Conservation (phyloP, 768 basidiomycete species). For the Infundibulicybe gibba region DNA sequence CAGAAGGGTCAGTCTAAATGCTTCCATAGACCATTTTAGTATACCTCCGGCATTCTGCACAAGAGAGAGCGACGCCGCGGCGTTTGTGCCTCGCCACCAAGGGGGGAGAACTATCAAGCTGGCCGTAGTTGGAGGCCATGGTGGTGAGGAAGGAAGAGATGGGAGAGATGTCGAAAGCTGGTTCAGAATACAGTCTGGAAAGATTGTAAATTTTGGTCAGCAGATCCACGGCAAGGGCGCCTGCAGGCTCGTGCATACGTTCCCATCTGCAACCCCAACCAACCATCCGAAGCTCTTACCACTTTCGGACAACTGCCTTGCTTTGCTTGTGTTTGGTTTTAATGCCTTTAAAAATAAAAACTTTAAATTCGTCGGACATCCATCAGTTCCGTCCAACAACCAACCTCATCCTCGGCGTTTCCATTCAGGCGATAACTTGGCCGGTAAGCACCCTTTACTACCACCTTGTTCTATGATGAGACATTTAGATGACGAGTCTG, state of each 20-base stretch:
- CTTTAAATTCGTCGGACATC: neutral
- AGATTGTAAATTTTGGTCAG: neutral
- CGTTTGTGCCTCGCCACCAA: conserved; percentile 43
- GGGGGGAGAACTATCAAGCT: conserved; percentile 21
- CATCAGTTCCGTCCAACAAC: conserved; percentile 1
- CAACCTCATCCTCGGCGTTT: conserved; percentile 8
- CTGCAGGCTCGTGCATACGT: conserved; percentile 20
- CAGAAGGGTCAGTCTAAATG: conserved; percentile 7
- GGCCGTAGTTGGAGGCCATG: conserved; percentile 8
- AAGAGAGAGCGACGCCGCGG: conserved; percentile 54
- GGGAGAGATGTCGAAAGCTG: neutral
- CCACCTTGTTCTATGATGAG: conserved; percentile 32
- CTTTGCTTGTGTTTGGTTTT: conserved; percentile 3
- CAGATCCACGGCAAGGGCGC: conserved; percentile 13
- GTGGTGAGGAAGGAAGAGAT: neutral
- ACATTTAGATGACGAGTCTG: conserved; percentile 77
- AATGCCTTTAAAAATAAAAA: neutral
- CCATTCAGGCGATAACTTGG: conserved; percentile 9
- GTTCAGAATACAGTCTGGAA: neutral
- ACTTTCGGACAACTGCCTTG: conserved; percentile 2
- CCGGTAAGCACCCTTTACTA: conserved; percentile 15
- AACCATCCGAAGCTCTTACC: no score
- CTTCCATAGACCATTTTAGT: no score
- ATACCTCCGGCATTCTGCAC: conserved; percentile 69
- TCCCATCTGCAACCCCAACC: no score